Evolutionary conservation across 2,329 filamentous ascomycete genomes (phyloP), one percentile per base, ranked within the genome.

Genomic region (Aspergillus latus): DNA sequence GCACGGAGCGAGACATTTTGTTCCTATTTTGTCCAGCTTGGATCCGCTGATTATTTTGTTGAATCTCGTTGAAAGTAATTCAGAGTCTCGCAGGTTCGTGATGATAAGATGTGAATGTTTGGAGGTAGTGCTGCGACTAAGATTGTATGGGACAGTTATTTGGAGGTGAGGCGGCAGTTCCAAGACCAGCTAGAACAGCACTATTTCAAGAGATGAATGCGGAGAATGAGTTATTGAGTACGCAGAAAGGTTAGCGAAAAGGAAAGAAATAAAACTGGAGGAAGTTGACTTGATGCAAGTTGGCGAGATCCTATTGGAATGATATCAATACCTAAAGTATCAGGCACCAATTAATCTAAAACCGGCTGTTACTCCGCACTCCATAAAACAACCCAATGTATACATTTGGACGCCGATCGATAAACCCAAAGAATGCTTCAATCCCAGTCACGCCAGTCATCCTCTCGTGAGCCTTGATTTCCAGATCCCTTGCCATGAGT

Each of bases 371-470:
- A 42, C 39, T 21, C 39, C 39, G 7, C n/a, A 42, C 39, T 9
- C 39, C 15, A 13, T 37, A 5, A 15, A 21, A n/a, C 15, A 39
- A 43, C 11, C 48, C 28, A 49, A 49, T 48, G n/a, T 47, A 52
- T 50, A 29, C 9, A 10, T 29, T 29, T n/a, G 50, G 42, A 49
- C 32, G 15, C 45, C 54, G n/a, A 36, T 42, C 29, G 5, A 21
- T 21, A 37, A 36, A 21, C 21, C 21, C 21, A 21, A 21, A 21
- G 21, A 29, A 46, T 28, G 21, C 21, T 48, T 67, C 49, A 74
- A 54, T 76, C 73, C 74, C 74, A 76, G 45, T 75, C 66, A 6
- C 71, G 67, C 74, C 74, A 76, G 60, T 74, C 73, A 55, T 74
- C 69, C 28, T 64, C 61, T n/a, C 64, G 58, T 40, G 54, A 44